Evolutionary conservation across 108 stramenopile genomes (phyloP), one percentile per base, ranked within the genome.

Genomic region (Discostella pseudostelligera): DNA sequence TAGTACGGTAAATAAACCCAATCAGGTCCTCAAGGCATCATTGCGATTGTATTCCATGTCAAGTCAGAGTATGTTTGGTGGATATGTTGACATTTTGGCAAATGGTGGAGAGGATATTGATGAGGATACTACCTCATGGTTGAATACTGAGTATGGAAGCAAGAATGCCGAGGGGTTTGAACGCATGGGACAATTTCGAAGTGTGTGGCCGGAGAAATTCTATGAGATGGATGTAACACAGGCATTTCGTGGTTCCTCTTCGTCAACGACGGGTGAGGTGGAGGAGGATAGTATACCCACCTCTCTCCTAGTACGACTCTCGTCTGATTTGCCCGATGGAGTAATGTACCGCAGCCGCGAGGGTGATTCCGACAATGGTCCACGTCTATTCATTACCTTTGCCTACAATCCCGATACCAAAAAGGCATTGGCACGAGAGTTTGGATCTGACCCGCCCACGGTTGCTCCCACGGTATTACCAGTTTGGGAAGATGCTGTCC

Each of bases 341-440:
- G 73, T 74, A 11, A 61, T 51, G 65, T 74, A 67, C 48, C 59
- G 73, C 3, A 59, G 64, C 8, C 65, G 49, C 4, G 65, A 43
- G 14, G 66, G 73, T 5, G 26, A 32, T 35, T 29, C 24, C 14
- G 57, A 21, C 4, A 65, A 73, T 50, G 73, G 59, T 1, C 73
- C 73, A 0, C 14, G 12, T 3, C 65, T 67, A 1, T 49, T 60
- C 6, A n/a, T 74, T 4, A 48, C 40, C 10, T 55, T 74, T 29
- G 73, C 73, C 32, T 67, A 66, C 47, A 58, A 74, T 8, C 65
- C 73, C 13, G 21, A 26, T n/a, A 1, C 20, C 10, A 60, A 61
- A 3, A 22, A 8, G 7, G 20, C 56, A 20, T 39, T 65, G 59
- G 59, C 59, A 12, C 65, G 59, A 28, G 26, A 40, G 3, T 74